These are phyloP conservation scores for Wallacemonas sp. DNA, from an alignment of 208 protist species.

Conservation along the genomic window DNA sequence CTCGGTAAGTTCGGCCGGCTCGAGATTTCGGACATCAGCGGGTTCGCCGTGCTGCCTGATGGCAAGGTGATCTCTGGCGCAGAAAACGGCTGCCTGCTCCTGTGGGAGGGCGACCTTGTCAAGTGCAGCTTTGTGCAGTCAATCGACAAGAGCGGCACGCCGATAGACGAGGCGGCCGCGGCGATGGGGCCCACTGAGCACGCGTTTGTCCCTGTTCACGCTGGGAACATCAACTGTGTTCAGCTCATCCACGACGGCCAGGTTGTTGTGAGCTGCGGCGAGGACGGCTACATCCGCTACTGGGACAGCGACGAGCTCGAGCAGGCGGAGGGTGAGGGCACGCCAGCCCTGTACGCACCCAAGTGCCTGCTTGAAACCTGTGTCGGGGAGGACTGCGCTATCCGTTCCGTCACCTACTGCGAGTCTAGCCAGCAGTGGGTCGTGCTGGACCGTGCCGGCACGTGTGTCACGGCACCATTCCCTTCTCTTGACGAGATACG, in stretches of 20 bases:
- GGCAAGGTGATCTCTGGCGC: slow-evolving; percentile 95
- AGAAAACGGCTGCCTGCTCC: slow-evolving; percentile 92
- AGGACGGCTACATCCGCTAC: slow-evolving; percentile 95
- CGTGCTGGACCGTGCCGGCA: slow-evolving; percentile 83
- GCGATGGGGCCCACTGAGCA: slow-evolving; percentile 28
- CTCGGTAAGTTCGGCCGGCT: slow-evolving; percentile 98
- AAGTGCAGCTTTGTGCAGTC: slow-evolving; percentile 89
- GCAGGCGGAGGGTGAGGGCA: slow-evolving; percentile 83
- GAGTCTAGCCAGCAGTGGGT: slow-evolving; percentile 53
- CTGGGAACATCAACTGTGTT: slow-evolving; percentile 90
- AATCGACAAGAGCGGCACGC: slow-evolving; percentile 17
- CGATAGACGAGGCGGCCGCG: slow-evolving; percentile 7
- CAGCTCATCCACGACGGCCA: slow-evolving; percentile 64
- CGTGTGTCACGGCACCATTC: slow-evolving; percentile 33
- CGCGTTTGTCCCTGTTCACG: slow-evolving; percentile 59
- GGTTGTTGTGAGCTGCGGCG: slow-evolving; percentile 91
- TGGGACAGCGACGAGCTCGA: slow-evolving; percentile 94
- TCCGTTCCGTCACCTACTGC: slow-evolving; percentile 69
- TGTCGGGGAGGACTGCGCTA: slow-evolving; percentile 37
- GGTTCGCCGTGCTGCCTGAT: slow-evolving; percentile 92
- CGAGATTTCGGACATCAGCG: slow-evolving; percentile 95
- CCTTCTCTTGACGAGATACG: slow-evolving; percentile 17
- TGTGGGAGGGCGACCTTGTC: slow-evolving; percentile 98
- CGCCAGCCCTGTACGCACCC: slow-evolving; percentile 69
- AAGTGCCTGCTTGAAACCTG: slow-evolving; percentile 75